A percentile compares a stretch with the other conserved stretches of the same genome.
phyloP scores from a whole-genome alignment of 208 protist genomes.

The Trypanosomatidae sp. region DNA sequence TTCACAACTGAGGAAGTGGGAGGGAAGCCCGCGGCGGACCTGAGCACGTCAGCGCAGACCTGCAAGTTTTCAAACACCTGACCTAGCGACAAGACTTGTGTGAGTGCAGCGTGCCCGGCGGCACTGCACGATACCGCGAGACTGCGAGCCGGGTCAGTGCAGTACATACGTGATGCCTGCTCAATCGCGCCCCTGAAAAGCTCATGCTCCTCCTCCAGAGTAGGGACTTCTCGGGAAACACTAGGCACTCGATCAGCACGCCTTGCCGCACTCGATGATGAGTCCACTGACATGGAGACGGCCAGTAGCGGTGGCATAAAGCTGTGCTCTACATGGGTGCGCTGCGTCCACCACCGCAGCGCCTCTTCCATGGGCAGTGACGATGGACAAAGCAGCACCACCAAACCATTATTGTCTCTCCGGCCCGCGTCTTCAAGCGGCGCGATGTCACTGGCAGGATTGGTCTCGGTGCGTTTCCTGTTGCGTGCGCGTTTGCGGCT shows the following conservation, averaged over 20 bases:
- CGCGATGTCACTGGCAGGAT: not conserved
- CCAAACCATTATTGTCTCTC: slow-evolving; percentile 10
- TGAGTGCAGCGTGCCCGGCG: slow-evolving; percentile 2
- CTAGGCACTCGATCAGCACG: not conserved
- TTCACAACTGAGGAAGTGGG: not conserved
- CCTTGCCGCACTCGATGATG: not conserved
- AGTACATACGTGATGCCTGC: not conserved
- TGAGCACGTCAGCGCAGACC: slow-evolving; percentile 3
- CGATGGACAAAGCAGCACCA: slow-evolving; percentile 36
- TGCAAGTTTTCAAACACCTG: slow-evolving; percentile 10
- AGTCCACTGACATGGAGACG: slow-evolving; percentile 27
- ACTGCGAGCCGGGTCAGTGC: slow-evolving; percentile 1
- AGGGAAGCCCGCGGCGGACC: not conserved
- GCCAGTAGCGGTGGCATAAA: slow-evolving; percentile 62
- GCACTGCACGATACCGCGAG: slow-evolving; percentile 10
- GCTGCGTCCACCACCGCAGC: slow-evolving; percentile 59
- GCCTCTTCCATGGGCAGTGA: slow-evolving; percentile 23
- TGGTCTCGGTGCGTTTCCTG: not conserved
- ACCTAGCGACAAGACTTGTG: slow-evolving; percentile 1
- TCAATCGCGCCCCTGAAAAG: not conserved
- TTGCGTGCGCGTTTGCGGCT: slow-evolving; percentile 2
- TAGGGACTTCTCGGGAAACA: not conserved
- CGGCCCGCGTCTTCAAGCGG: not conserved
- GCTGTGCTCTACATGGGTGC: slow-evolving; percentile 59
- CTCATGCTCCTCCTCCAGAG: not conserved